These are phyloP conservation scores for Phytophthora kernoviae DNA, from an alignment of 352 stramenopile genomes.

Conservation along the genomic window DNA sequence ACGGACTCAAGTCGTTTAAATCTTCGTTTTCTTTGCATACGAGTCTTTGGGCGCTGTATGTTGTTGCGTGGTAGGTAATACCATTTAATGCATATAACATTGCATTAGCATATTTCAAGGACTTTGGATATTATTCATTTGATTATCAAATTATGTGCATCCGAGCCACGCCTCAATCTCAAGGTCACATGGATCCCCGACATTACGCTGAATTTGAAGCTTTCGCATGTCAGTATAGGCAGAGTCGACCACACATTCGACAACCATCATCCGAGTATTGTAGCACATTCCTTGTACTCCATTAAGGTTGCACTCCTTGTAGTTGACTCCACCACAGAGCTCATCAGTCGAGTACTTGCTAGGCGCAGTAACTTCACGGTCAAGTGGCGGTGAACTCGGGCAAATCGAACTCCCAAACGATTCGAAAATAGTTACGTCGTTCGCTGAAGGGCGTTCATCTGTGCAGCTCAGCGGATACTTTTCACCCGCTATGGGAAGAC, in stretches of 20 bases:
- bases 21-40: neutral
- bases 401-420: slow-evolving; percentile 12
- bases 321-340: slow-evolving; percentile 33
- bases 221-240: slow-evolving; percentile 31
- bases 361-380: slow-evolving; percentile 18
- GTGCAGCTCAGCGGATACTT: slow-evolving; percentile 20
- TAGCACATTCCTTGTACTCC: slow-evolving; percentile 40
- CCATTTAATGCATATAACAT: neutral
- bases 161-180: slow-evolving; percentile 43
- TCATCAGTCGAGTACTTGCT: slow-evolving; percentile 34
- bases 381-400: slow-evolving; percentile 3
- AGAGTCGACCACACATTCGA: slow-evolving; percentile 27
- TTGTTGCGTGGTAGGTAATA: too few relatives aligned
- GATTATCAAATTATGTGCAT: slow-evolving; percentile 6
- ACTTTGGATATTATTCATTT: neutral
- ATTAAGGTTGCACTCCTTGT: slow-evolving; percentile 31
- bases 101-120: too few relatives aligned
- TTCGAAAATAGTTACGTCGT: slow-evolving; percentile 6
- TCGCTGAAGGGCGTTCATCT: slow-evolving; percentile 13
- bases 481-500: slow-evolving; percentile 25
- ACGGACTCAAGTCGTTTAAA: slow-evolving; percentile 24
- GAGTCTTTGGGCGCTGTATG: neutral
- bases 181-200: slow-evolving; percentile 32
- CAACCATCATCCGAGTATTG: slow-evolving; percentile 42
- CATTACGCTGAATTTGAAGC: slow-evolving; percentile 35